A percentile compares a stretch with the other conserved stretches of the same genome.
Evolutionary conservation across 768 basidiomycete genomes (phyloP).

Genomic region (Russula abietina): DNA sequence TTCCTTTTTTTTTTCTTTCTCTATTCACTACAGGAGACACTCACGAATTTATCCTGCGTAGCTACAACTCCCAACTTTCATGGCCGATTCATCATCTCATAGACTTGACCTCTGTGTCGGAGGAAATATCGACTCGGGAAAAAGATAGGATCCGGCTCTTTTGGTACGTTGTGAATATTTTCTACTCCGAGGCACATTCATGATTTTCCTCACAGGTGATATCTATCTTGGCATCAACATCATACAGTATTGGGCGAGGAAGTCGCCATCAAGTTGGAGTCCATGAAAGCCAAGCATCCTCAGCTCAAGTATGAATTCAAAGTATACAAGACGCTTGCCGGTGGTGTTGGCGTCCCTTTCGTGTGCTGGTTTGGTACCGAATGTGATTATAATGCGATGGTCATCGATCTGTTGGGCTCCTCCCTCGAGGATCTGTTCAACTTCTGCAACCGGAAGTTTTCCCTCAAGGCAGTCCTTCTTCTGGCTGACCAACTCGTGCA

Average conservation of each 20-base stretch:
- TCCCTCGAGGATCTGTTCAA: slow-evolving; percentile 90
- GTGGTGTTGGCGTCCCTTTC: slow-evolving; percentile 97
- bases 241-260: too few relatives aligned
- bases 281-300: too few relatives aligned
- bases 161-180: slow-evolving; percentile 55
- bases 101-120: slow-evolving; percentile 85
- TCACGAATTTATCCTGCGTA: slow-evolving; percentile 5
- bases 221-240: too few relatives aligned
- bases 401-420: too few relatives aligned
- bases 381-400: too few relatives aligned
- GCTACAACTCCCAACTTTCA: slow-evolving; percentile 31
- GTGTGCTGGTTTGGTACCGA: slow-evolving; percentile 95
- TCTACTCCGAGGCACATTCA: too few relatives aligned
- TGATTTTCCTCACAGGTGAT: too few relatives aligned
- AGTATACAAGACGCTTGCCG: slow-evolving; percentile 96
- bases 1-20: neutral
- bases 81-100: slow-evolving; percentile 68
- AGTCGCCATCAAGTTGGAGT: too few relatives aligned
- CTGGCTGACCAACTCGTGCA: slow-evolving; percentile 93
- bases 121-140: slow-evolving; percentile 97
- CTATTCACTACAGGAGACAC: neutral
- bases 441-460: slow-evolving; percentile 97
- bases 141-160: slow-evolving; percentile 98
- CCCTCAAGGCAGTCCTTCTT: slow-evolving; percentile 91
- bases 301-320: slow-evolving; percentile 97